Percentiles rank a stretch among this genome's conserved stretches.
phyloP scores from a whole-genome alignment of 1,284 basidiomycete genomes.

The Waitea zeae region DNA sequence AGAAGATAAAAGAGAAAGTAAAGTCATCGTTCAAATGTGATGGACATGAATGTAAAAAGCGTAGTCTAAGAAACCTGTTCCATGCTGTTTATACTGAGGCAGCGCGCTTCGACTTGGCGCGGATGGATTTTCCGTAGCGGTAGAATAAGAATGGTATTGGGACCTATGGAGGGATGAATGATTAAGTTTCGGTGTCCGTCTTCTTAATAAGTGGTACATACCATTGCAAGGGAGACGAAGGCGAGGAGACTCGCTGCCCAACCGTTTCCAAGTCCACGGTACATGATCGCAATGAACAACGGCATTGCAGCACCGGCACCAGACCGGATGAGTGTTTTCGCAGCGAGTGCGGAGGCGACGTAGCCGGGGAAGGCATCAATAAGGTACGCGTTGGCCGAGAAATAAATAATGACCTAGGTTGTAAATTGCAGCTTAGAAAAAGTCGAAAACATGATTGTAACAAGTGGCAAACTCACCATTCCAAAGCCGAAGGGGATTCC shows the following conservation, averaged over 20 bases:
- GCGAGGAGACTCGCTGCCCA: conserved; percentile 32
- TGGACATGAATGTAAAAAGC: no score
- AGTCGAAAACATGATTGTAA: not conserved
- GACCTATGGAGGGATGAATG: no score
- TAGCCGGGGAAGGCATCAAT: conserved; percentile 24
- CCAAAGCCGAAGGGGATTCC: conserved; percentile 27
- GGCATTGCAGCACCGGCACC: conserved; percentile 29
- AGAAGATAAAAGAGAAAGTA: no score
- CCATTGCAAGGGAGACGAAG: conserved; percentile 21
- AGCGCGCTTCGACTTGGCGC: conserved; percentile 10
- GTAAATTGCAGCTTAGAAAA: not conserved
- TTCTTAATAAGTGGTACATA: no score
- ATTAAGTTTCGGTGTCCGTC: no score
- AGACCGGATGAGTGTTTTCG: conserved; percentile 23
- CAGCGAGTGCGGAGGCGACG: conserved; percentile 15
- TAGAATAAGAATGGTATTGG: conserved; percentile 29
- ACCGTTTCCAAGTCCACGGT: conserved; percentile 27
- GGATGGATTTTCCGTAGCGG: conserved; percentile 9
- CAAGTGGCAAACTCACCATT: conserved; percentile 5
- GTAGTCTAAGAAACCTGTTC: no score
- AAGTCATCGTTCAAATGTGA: no score
- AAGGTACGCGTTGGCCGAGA: conserved; percentile 22
- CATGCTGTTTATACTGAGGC: no score
- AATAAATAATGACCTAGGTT: conserved; percentile 22
- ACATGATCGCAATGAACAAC: conserved; percentile 25